These are phyloP conservation scores for Anethum foeniculum DNA, from an alignment of 140 eudicot species.

Conservation along the genomic window DNA sequence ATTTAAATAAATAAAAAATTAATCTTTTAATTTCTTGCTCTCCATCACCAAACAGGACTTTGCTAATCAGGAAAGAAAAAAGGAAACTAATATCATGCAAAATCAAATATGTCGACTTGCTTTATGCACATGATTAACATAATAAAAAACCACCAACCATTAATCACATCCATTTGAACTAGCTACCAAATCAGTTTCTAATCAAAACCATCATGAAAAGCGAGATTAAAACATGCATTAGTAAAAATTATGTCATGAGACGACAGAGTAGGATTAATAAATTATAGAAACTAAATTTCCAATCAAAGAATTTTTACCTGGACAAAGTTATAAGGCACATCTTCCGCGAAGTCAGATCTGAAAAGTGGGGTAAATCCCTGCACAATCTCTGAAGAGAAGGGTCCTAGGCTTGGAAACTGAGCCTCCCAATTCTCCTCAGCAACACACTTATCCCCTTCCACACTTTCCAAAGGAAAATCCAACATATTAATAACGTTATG, in stretches of 20 bases:
- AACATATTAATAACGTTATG: conserved; percentile 39
- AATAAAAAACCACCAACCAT: not conserved
- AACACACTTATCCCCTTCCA: conserved; percentile 41
- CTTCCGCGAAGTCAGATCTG: conserved; percentile 15
- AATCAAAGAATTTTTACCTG: conserved; percentile 30
- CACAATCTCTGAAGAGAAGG: conserved; percentile 47
- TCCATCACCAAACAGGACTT: not conserved
- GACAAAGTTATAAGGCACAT: conserved; percentile 18
- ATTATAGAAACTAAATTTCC: not conserved
- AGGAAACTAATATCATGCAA: not conserved
- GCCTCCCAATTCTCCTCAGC: conserved; percentile 54
- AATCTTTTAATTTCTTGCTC: not conserved
- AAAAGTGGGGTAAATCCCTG: conserved; percentile 27
- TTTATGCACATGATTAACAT: not conserved
- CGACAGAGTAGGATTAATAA: no score
- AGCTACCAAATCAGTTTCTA: not conserved
- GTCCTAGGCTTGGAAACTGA: conserved; percentile 46
- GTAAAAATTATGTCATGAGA: not conserved
- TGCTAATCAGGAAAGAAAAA: not conserved
- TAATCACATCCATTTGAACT: not conserved
- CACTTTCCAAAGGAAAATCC: conserved; percentile 65
- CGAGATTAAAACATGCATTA: not conserved
- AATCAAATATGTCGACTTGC: not conserved
- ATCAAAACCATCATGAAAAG: not conserved
- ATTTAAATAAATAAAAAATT: not conserved